Percentiles rank a stretch among this genome's conserved stretches.
Evolutionary conservation across 1,139 yeast species (phyloP).

Genomic region (Yamadazyma atlantica): DNA sequence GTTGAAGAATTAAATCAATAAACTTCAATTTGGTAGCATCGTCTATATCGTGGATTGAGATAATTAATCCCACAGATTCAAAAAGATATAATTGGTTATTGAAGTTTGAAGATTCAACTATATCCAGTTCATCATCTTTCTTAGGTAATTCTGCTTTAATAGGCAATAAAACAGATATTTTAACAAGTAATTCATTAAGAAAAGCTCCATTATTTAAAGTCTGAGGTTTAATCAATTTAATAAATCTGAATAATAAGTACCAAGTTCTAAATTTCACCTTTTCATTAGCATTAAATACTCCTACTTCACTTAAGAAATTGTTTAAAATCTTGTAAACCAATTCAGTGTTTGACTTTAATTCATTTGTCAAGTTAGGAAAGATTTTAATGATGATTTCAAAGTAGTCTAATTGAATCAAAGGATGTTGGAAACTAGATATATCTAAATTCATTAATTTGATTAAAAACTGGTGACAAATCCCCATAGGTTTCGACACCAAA

Average conservation of each 20-base stretch:
- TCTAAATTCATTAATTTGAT: constrained; percentile 63
- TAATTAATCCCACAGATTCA: constrained; percentile 73
- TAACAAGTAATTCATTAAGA: constrained; percentile 37
- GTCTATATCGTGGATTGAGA: constrained; percentile 46
- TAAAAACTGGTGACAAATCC: constrained; percentile 60
- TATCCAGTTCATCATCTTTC: constrained; percentile 52
- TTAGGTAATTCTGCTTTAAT: constrained; percentile 60
- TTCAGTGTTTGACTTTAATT: constrained; percentile 40
- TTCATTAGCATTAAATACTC: constrained; percentile 70
- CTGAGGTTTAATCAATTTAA: constrained; percentile 70
- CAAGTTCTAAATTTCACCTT: constrained; percentile 84
- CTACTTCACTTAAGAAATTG: constrained; percentile 75
- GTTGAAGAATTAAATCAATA: constrained; percentile 66
- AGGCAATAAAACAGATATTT: constrained; percentile 47
- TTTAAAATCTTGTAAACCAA: constrained; percentile 66
- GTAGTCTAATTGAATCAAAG: constrained; percentile 73
- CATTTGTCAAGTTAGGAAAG: constrained; percentile 58
- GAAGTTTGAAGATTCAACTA: constrained; percentile 62
- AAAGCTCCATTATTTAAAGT: constrained; percentile 29
- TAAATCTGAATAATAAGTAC: constrained; percentile 83
- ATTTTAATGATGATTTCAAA: constrained; percentile 87
- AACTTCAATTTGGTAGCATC: constrained; percentile 39
- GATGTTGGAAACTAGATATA: constrained; percentile 58
- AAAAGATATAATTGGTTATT: constrained; percentile 79
- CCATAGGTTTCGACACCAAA: constrained; percentile 58